Evolutionary conservation across 306 rosid genomes (phyloP).

Genomic region (Argentina anserina): DNA sequence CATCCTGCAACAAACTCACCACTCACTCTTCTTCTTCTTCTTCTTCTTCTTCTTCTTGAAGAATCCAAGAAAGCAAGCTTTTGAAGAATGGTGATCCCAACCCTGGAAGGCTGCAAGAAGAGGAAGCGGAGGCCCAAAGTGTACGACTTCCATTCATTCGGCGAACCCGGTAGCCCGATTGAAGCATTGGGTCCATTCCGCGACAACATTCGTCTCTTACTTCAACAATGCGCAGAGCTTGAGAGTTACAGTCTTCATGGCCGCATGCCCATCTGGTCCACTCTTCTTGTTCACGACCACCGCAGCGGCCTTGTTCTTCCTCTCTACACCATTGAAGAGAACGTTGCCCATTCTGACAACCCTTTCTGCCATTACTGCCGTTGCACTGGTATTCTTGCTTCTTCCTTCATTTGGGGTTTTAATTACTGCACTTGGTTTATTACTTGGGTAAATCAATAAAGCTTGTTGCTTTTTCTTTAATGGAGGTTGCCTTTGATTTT

Average conservation of each 20-base stretch:
- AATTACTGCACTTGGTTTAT: too few relatives aligned
- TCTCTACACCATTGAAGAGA: slow-evolving; percentile 73
- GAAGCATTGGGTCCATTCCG: slow-evolving; percentile 50
- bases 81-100: too few relatives aligned
- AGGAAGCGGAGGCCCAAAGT: slow-evolving; percentile 60
- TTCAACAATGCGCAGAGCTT: slow-evolving; percentile 62
- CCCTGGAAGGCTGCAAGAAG: slow-evolving; percentile 59
- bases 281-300: slow-evolving; percentile 64
- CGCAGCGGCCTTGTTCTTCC: slow-evolving; percentile 53
- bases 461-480: too few relatives aligned
- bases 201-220: slow-evolving; percentile 60
- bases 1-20: too few relatives aligned
- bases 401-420: too few relatives aligned
- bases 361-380: slow-evolving; percentile 82
- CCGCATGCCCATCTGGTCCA: slow-evolving; percentile 66
- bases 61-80: too few relatives aligned
- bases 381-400: slow-evolving; percentile 43
- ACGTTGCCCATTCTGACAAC: slow-evolving; percentile 41
- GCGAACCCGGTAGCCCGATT: slow-evolving; percentile 52
- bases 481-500: too few relatives aligned
- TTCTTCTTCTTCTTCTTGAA: too few relatives aligned
- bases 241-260: slow-evolving; percentile 50
- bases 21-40: too few relatives aligned
- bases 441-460: too few relatives aligned
- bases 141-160: slow-evolving; percentile 54